Evolutionary conservation across 1,284 basidiomycete species (phyloP), one percentile per base, ranked within the genome.

Genomic region (Ustilago trichophora): DNA sequence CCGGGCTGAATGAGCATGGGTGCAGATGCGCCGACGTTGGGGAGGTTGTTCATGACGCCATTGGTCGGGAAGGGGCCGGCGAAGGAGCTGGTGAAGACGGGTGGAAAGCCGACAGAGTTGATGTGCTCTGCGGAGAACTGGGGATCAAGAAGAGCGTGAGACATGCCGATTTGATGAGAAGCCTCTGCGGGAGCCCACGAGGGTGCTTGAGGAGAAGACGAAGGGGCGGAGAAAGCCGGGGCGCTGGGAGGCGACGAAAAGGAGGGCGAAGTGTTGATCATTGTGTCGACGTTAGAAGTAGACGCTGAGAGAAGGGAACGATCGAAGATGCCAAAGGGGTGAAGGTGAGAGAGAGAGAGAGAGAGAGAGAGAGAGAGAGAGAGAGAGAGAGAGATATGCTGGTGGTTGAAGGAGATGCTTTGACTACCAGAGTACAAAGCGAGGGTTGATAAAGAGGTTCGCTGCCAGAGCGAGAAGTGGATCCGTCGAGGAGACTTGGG

Each of bases 351-450:
- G 26, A n/a, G 16, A n/a, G 16, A 44, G 24, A 46, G n/a, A n/a
- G n/a, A n/a, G n/a, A n/a, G n/a, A n/a, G n/a, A n/a, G n/a, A n/a
- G n/a, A n/a, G n/a, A n/a, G n/a, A n/a, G n/a, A n/a, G n/a, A n/a
- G n/a, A n/a, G 31, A 43, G 34, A 12, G 13, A 3, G 25, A 44
- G 42, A 12, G 48, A 40, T 43, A 63, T 51, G 34, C 24, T 35
- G 44, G 24, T 35, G n/a, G 24, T 38, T 26, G 22, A 48, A 38
- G 50, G 27, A n/a, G 42, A 27, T 11, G 42, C 53, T 49, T 45
- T 37, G 34, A 53, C 60, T 57, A 49, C 62, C 62, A 51, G 62
- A 58, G 62, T 56, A 37, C 42, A 58, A 40, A 46, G 62, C 46
- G 26, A 36, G 12, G 10, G 31, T 9, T 27, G 13, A 19, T 18